A percentile compares a stretch with the other conserved stretches of the same genome.
These are phyloP conservation scores for Globisporangium alternatum DNA, from an alignment of 352 stramenopile genomes.

Conservation along the genomic window DNA sequence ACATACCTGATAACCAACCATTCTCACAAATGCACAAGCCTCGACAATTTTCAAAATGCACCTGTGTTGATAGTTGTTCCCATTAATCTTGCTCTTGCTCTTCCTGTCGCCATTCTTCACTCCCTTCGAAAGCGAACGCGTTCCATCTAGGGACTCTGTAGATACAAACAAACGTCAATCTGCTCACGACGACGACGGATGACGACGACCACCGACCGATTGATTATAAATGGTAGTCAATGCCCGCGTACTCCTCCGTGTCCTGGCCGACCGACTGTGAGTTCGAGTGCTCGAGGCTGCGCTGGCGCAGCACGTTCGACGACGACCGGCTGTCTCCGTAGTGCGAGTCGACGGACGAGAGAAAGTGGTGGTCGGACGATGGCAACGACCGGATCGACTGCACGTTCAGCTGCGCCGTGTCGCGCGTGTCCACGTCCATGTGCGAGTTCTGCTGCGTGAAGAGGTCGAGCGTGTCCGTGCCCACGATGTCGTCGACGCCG, in stretches of 20 bases:
- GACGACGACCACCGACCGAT: not conserved
- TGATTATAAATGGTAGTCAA: slow-evolving; percentile 82
- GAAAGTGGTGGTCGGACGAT: slow-evolving; percentile 60
- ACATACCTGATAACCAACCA: not conserved
- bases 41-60: not conserved
- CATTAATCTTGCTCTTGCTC: not conserved
- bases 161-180: slow-evolving; percentile 6
- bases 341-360: slow-evolving; percentile 58
- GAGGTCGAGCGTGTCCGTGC: slow-evolving; percentile 36
- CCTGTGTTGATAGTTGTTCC: not conserved
- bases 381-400: slow-evolving; percentile 67
- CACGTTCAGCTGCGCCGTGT: slow-evolving; percentile 52
- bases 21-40: not conserved
- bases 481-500: slow-evolving; percentile 69
- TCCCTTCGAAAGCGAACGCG: not conserved
- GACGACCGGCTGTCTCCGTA: slow-evolving; percentile 55
- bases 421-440: slow-evolving; percentile 82
- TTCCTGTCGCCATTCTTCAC: not conserved
- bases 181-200: not conserved
- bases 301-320: slow-evolving; percentile 46
- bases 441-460: slow-evolving; percentile 87
- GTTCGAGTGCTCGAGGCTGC: slow-evolving; percentile 45
- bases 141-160: not conserved
- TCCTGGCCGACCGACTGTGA: slow-evolving; percentile 74
- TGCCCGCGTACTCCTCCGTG: slow-evolving; percentile 80